Evolutionary conservation across 371 early-diverging fungal genomes (phyloP), one percentile per base, ranked within the genome.

Genomic region (Cokeromyces recurvatus): DNA sequence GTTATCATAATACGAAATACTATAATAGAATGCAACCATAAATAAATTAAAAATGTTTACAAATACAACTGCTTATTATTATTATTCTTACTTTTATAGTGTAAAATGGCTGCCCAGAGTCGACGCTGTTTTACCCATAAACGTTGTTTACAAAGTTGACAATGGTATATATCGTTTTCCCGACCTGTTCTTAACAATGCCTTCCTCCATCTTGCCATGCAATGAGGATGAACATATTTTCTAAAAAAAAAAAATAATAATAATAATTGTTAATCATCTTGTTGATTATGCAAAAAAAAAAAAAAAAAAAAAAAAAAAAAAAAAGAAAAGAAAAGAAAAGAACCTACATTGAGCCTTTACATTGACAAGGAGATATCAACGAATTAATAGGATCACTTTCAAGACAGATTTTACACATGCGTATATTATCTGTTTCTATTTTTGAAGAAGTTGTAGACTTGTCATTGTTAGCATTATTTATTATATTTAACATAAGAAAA

Each of bases 171-270:
- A 29, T 74, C 71, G 3, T 35, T 51, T 7, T 59, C 53, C 43
- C 71, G 46, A 11, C 65, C 67, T 20, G 45, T 52, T 11, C 51
- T 43, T 22, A 64, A 37, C 4, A 66, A 32, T 44, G 66, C 48
- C 31, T 52, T 56, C 23, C 74, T 68, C 81, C 81, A 81, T 11
- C 71, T 74, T 12, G 63, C 74, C 25, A 81, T 64, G 29, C 81
- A 81, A 32, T 61, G 62, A n/a, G 72, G 60, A 53, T 81, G 81
- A 16, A 81, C 77, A 43, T 74, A 81, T 57, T 81, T 81, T 31
- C 74, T 74, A 35, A 25, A 34, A n/a, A 19, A 25, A 5, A 27
- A 29, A 12, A 12, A 29, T n/a, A n/a, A n/a, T n/a, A n/a, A n/a
- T n/a, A n/a, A n/a, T n/a, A n/a, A n/a, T n/a, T n/a, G n/a, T n/a